Evolutionary conservation across 2,329 filamentous ascomycete species (phyloP).

Genomic region (Trichoderma atrobrunneum): DNA sequence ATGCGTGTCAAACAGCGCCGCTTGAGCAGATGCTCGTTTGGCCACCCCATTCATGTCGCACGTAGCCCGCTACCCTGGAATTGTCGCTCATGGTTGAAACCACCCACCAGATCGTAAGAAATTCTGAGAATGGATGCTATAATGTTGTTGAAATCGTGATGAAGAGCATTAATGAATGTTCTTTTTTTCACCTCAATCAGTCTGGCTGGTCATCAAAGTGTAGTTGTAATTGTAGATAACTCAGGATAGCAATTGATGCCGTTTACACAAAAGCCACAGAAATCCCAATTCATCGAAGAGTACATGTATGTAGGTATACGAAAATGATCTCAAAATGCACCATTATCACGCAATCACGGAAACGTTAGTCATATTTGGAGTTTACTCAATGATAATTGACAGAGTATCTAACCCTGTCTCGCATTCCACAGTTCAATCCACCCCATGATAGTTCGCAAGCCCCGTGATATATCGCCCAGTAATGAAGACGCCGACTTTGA

Average conservation of each 20-base stretch:
- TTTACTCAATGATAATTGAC: neutral
- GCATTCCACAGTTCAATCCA: conserved; percentile 17
- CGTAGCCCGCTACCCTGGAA: neutral
- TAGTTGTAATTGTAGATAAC: neutral
- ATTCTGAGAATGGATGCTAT: neutral
- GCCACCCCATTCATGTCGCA: neutral
- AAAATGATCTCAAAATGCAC: neutral
- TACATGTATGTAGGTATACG: neutral
- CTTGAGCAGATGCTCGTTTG: neutral
- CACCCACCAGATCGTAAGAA: neutral
- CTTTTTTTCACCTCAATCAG: neutral
- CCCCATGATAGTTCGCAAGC: conserved; percentile 12
- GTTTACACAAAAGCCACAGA: neutral
- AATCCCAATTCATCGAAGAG: neutral
- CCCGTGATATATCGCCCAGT: conserved; percentile 2
- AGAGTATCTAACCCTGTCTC: neutral
- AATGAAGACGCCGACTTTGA: neutral
- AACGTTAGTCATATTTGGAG: neutral
- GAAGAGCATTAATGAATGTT: neutral
- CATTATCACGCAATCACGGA: neutral
- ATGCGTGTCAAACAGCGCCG: too few relatives aligned
- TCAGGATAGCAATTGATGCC: accelerated
- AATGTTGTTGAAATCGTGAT: too few relatives aligned
- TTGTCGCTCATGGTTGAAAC: neutral
- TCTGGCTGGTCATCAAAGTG: neutral